These are phyloP conservation scores for Mycena latifolia DNA, from an alignment of 768 basidiomycete genomes.

Conservation along the genomic window DNA sequence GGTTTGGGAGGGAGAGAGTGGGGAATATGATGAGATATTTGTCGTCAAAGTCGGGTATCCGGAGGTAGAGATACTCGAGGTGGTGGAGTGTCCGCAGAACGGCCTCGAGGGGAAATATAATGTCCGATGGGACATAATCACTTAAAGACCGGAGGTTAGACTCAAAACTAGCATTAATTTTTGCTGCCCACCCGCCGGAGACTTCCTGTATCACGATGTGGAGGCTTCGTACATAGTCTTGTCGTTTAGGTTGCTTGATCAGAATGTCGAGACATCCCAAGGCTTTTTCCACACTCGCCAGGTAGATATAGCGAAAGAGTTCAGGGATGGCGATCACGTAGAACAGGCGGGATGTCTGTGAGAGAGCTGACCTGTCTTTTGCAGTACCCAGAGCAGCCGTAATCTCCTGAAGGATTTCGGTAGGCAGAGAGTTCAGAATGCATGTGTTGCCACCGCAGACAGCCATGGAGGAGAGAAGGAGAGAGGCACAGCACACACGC, in stretches of 20 bases:
- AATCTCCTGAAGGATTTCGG: constrained; percentile 18
- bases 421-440: constrained; percentile 5
- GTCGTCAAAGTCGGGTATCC: constrained; percentile 13
- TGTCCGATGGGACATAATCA: constrained; percentile 11
- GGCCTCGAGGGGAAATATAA: constrained; percentile 8
- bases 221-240: constrained; percentile 16
- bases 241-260: neutral
- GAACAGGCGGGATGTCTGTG: constrained; percentile 2
- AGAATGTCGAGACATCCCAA: constrained; percentile 1
- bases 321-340: constrained; percentile 2
- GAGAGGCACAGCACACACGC: no score
- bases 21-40: constrained; percentile 17
- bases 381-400: neutral
- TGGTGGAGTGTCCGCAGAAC: neutral
- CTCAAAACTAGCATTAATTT: no score
- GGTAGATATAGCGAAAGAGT: constrained; percentile 1
- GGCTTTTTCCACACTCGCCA: constrained; percentile 4
- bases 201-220: neutral
- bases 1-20: constrained; percentile 6
- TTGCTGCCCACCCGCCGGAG: neutral
- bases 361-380: neutral
- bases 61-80: constrained; percentile 3
- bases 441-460: neutral
- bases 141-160: neutral
- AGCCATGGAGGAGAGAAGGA: constrained; percentile 7